Percentiles rank a stretch among this genome's conserved stretches.
Conservation (phyloP, 306 rosid genomes). For the Cucumis melo region DNA sequence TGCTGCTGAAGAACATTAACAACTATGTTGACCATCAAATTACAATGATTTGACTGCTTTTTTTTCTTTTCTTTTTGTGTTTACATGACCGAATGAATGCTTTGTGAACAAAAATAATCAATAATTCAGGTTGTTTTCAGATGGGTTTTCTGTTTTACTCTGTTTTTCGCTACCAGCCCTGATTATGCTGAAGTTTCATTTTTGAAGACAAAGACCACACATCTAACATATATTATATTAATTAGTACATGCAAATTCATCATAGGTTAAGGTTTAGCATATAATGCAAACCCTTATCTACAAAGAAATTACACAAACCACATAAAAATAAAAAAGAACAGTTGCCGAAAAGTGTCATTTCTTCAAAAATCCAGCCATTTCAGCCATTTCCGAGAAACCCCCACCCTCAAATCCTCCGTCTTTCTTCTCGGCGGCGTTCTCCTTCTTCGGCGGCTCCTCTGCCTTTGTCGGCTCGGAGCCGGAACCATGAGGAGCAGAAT, state of each 20-base stretch:
- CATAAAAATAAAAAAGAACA: neutral
- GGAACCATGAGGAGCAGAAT: neutral
- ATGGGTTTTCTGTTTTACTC: neutral
- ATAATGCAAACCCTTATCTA: neutral
- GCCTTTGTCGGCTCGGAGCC: neutral
- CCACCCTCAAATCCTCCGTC: neutral
- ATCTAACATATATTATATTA: neutral
- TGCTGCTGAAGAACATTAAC: conserved; percentile 35
- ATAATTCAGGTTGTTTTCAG: neutral
- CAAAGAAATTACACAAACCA: neutral
- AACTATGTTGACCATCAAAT: neutral
- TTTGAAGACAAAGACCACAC: neutral
- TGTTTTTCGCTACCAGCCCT: neutral
- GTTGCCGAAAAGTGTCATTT: neutral
- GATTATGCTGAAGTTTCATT: too few species aligned
- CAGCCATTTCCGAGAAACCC: conserved; percentile 7
- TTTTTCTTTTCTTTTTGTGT: neutral
- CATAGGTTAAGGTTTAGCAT: conserved; percentile 1
- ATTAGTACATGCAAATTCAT: neutral
- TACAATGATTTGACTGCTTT: neutral
- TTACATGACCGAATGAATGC: neutral
- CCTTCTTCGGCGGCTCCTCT: conserved; percentile 1
- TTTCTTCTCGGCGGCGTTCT: neutral
- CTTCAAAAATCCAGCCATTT: conserved; percentile 10
- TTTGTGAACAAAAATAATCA: neutral